Evolutionary conservation across 371 early-diverging fungal genomes (phyloP), one percentile per base, ranked within the genome.

Genomic region (Mucor racemosus): DNA sequence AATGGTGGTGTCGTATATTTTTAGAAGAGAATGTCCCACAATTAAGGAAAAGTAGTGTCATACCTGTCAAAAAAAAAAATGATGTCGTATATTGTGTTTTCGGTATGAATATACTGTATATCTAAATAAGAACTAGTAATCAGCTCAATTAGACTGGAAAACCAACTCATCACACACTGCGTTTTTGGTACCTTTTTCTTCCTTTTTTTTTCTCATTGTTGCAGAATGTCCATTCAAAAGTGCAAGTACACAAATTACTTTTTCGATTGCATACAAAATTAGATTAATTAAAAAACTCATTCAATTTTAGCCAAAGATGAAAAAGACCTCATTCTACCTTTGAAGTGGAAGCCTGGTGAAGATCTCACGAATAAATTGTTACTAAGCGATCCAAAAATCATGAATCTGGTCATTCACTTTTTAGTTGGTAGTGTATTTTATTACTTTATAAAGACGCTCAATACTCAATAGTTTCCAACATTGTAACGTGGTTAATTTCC

Each of bases 271-370:
- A 57, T 15, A 35, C 33, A 2, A 15, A 57, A 38, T 17, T 33
- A 35, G n/a, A 15, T 17, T 36, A 35, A 57, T 57, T 38, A 17
- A 57, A 15, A 58, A 60, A 19, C 60, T 40, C 54, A 50, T 54
- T 60, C 60, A 53, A 42, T 42, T 14, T 53, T 60, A 42, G 60
- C 36, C 11, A 14, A 60, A 39, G 55, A 59, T 41, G 13, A 15
- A 39, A 55, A 61, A 46, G 48, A 58, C 50, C 48, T 58, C 54
- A 63, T 54, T n/a, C 34, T 62, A 41, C 64, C 64, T 59, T 63
- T 68, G 59, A 68, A 68, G 38, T 63, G 59, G 55, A 62, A 68
- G 19, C 64, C 68, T 63, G 64, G 63, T 46, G 41, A 44, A 63
- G 63, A 63, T 68, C 60, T 19, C 21, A 34, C 58, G 64, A 59